Evolutionary conservation across 176 grass and related monocot genomes (phyloP), one percentile per base, ranked within the genome.

Genomic region (Bolboschoenus planiculmis): DNA sequence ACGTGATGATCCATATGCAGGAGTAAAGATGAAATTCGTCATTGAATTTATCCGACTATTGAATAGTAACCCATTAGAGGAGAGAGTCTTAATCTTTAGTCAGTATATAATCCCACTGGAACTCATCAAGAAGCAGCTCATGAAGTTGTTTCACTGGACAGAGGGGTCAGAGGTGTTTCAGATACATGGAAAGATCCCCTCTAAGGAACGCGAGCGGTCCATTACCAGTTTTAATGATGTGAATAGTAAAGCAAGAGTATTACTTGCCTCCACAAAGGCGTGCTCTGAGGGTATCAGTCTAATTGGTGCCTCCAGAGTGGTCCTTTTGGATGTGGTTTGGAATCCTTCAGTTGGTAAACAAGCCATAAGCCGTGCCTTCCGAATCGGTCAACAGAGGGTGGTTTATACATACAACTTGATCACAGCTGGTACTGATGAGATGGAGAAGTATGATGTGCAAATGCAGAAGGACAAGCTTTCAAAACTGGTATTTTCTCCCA

Each of bases 281-380:
- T 95, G 92, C 14, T 89, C 88, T 36, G 95, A 98, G 81, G 95
- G 95, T 15, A 98, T 98, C 63, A 88, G 85, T 36, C 87, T 98
- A 33, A 81, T 90, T 2, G 92, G 90, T 1, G 95, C 95, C 39
- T 98, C 95, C 33, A 91, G 90, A 80, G 90, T 98, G 13, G 84
- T 98, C 79, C 90, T 98, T 27, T 81, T 98, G 21, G 95, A 98
- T 91, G 92, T 94, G 47, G 92, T 93, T 31, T 98, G 95, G 95
- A 98, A 98, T 76, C 95, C 90, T 67, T 87, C 90, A 3, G 87
- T 94, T 2, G 87, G 90, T 67, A 93, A 86, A 82, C 95, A 98
- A 78, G 92, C 95, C 3, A 91, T 94, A 83, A 87, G 89, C n/a
- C 89, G 95, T 74, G 95, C 92, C 7, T 98, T 87, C 24, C 87